These are phyloP conservation scores for Fusarium robinianum DNA, from an alignment of 2,329 filamentous ascomycete species.

Conservation along the genomic window DNA sequence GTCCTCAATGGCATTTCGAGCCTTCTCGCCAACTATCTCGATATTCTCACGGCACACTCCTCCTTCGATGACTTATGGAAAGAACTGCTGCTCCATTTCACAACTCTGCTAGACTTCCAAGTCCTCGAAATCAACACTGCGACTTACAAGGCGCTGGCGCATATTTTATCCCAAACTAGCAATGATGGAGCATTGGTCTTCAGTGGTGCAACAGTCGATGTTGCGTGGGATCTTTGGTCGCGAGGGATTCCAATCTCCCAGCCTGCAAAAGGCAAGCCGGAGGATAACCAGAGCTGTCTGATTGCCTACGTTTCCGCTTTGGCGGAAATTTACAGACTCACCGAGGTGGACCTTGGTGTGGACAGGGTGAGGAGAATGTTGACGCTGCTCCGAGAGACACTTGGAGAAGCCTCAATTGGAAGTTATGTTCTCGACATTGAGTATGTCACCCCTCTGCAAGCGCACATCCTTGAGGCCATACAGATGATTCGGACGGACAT, in stretches of 20 bases:
- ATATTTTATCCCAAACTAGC: conserved; percentile 61
- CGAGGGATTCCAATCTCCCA: conserved; percentile 62
- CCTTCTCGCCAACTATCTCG: conserved; percentile 76
- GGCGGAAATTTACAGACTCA: conserved; percentile 76
- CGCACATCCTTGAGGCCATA: conserved; percentile 68
- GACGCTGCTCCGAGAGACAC: conserved; percentile 69
- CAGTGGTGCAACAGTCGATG: conserved; percentile 58
- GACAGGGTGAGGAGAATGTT: conserved; percentile 71
- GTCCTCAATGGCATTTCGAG: conserved; percentile 74
- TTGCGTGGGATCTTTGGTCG: conserved; percentile 73
- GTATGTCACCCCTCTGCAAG: conserved; percentile 73
- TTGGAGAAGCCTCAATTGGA: conserved; percentile 70
- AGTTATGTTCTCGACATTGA: conserved; percentile 75
- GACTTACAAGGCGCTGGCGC: conserved; percentile 68
- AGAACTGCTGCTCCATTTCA: conserved; percentile 71
- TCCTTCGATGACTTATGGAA: conserved; percentile 77
- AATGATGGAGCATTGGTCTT: conserved; percentile 50
- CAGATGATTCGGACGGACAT: conserved; percentile 70
- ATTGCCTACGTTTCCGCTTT: conserved; percentile 80
- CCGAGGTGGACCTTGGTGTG: conserved; percentile 65
- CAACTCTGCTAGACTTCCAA: conserved; percentile 63
- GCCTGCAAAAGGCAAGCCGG: conserved; percentile 42
- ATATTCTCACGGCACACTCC: conserved; percentile 67
- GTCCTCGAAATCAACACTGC: conserved; percentile 74
- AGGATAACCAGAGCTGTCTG: conserved; percentile 80